phyloP scores from a whole-genome alignment of 257 asterid species.

The Solanum corneliomulleri region DNA sequence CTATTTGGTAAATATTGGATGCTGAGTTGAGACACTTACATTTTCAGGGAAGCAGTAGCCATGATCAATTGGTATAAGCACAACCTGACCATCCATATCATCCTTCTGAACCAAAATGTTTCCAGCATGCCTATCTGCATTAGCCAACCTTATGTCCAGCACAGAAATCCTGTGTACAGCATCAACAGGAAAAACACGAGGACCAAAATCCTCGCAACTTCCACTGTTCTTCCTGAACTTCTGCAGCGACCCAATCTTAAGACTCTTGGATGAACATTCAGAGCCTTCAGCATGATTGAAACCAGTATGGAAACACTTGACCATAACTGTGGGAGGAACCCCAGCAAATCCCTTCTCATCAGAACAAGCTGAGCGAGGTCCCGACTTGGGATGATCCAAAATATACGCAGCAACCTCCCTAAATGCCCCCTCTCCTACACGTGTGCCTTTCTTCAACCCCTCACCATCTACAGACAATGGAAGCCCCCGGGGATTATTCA shows the following conservation, averaged over 20 bases:
- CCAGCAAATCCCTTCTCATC: slow-evolving; percentile 64
- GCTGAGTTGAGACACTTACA: slow-evolving; percentile 23
- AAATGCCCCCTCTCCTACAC: slow-evolving; percentile 71
- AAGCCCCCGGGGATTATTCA: slow-evolving; percentile 56
- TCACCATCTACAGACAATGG: slow-evolving; percentile 55
- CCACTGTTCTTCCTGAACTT: slow-evolving; percentile 63
- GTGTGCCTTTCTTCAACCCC: slow-evolving; percentile 72
- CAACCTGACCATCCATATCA: slow-evolving; percentile 29
- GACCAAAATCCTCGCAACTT: slow-evolving; percentile 79
- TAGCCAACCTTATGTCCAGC: slow-evolving; percentile 66
- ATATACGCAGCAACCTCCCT: slow-evolving; percentile 77
- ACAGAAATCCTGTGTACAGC: slow-evolving; percentile 73
- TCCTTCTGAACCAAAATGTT: slow-evolving; percentile 54
- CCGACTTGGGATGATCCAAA: slow-evolving; percentile 52
- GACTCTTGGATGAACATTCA: neutral
- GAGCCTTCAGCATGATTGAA: slow-evolving; percentile 35
- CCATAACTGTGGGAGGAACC: slow-evolving; percentile 63
- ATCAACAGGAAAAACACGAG: slow-evolving; percentile 47
- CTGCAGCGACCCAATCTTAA: slow-evolving; percentile 67
- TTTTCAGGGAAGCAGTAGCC: slow-evolving; percentile 80
- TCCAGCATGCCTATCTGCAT: slow-evolving; percentile 68
- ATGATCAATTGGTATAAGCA: slow-evolving; percentile 64
- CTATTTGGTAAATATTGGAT: neutral
- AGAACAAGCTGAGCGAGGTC: slow-evolving; percentile 17
- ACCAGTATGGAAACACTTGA: slow-evolving; percentile 36